Evolutionary conservation across 176 grass and related monocot species (phyloP).

Genomic region (Aegilops bicornis): DNA sequence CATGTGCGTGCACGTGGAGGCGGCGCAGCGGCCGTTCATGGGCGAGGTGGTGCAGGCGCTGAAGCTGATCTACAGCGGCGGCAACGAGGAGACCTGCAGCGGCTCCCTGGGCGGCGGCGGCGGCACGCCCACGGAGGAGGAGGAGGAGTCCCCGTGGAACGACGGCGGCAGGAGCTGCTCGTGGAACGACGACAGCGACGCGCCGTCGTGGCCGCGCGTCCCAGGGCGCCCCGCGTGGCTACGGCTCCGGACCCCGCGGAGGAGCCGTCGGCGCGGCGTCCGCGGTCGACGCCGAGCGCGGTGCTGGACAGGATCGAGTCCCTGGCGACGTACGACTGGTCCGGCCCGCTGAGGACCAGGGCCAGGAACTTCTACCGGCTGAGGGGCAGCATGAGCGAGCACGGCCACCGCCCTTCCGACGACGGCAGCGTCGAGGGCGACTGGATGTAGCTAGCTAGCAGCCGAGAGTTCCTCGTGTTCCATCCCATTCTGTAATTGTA

Average conservation of each 20-base stretch:
- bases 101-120: conserved; percentile 60
- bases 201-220: conserved; percentile 29
- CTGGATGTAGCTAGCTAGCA: conserved; percentile 32
- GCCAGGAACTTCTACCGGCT: conserved; percentile 68
- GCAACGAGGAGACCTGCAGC: conserved; percentile 60
- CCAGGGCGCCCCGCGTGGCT: conserved; percentile 34
- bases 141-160: conserved; percentile 52
- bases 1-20: conserved; percentile 86
- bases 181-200: conserved; percentile 34
- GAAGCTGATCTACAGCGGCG: conserved; percentile 76
- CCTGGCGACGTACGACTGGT: conserved; percentile 65
- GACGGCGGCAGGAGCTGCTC: conserved; percentile 49
- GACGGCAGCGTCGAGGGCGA: conserved; percentile 45
- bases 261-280: conserved; percentile 46
- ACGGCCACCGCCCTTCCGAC: conserved; percentile 61
- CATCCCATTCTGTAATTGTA: conserved; percentile 30
- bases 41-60: conserved; percentile 98
- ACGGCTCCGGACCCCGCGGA: conserved; percentile 65
- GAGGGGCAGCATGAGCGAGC: conserved; percentile 90
- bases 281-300: conserved; percentile 62
- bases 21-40: conserved; percentile 93
- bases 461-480: too few species aligned
- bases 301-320: conserved; percentile 60
- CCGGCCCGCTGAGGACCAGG: conserved; percentile 80
- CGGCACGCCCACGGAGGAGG: conserved; percentile 50